phyloP scores from a whole-genome alignment of 129 eudicot genomes.

The Pulicaria dysenterica region DNA sequence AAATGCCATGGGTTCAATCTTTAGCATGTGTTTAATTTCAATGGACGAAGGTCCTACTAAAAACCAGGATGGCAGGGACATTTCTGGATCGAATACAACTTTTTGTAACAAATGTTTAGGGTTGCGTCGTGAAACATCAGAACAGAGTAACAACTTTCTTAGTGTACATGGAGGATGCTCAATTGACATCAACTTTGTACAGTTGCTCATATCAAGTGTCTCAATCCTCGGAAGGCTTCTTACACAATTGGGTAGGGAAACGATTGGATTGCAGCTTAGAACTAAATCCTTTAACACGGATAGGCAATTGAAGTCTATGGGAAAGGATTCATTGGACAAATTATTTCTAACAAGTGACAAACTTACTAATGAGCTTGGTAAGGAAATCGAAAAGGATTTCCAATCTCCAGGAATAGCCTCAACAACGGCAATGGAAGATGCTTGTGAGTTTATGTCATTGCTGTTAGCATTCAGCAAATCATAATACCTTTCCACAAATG shows the following conservation, averaged over 20 bases:
- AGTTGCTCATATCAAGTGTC: not conserved
- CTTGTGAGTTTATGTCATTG: not conserved
- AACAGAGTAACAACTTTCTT: not conserved
- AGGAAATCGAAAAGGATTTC: not conserved
- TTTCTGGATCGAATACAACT: conserved; percentile 25
- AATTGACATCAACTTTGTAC: not conserved
- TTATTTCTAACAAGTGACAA: conserved; percentile 17
- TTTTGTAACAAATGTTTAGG: not conserved
- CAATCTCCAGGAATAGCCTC: not conserved
- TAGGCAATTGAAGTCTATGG: conserved; percentile 13
- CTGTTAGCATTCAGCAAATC: not conserved
- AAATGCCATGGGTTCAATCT: conserved; percentile 4
- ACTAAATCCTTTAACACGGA: not conserved
- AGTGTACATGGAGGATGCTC: conserved; percentile 27
- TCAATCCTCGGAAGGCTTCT: conserved; percentile 15
- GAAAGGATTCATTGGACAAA: conserved; percentile 10
- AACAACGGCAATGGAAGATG: not conserved
- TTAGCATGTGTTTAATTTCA: conserved; percentile 2
- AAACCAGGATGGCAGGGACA: not conserved
- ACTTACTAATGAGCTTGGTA: not conserved
- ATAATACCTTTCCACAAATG: not conserved
- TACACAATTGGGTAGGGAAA: conserved; percentile 10
- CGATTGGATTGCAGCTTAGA: conserved; percentile 10
- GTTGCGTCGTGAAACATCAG: too few relatives aligned
- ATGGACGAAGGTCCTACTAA: not conserved